These are phyloP conservation scores for Metschnikowia koreensis DNA, from an alignment of 805 yeast genomes.

Conservation along the genomic window DNA sequence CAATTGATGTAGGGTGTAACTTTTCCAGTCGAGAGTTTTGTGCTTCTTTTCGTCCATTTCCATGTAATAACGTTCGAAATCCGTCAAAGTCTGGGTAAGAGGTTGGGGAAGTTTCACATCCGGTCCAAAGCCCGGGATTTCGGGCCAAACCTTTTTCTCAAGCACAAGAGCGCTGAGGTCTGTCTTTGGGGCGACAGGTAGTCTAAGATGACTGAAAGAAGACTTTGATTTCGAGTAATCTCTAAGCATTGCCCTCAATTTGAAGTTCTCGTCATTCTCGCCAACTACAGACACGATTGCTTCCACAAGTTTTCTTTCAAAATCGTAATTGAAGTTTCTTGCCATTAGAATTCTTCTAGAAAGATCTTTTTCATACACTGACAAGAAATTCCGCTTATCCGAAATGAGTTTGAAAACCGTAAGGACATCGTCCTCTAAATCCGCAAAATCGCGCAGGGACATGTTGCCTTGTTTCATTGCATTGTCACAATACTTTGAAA, in stretches of 20 bases:
- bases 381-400: slow-evolving; percentile 34
- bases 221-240: slow-evolving; percentile 27
- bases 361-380: slow-evolving; percentile 33
- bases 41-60: slow-evolving; percentile 22
- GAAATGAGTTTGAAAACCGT: slow-evolving; percentile 32
- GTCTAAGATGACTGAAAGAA: slow-evolving; percentile 12
- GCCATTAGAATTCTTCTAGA: slow-evolving; percentile 35
- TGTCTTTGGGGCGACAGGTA: slow-evolving; percentile 3
- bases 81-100: slow-evolving; percentile 19
- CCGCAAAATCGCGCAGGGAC: slow-evolving; percentile 13
- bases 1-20: slow-evolving; percentile 41
- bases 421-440: slow-evolving; percentile 21
- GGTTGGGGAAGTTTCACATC: slow-evolving; percentile 25
- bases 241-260: slow-evolving; percentile 33
- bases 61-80: slow-evolving; percentile 23
- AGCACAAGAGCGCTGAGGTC: slow-evolving; percentile 34
- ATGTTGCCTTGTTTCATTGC: slow-evolving; percentile 23
- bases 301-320: slow-evolving; percentile 26
- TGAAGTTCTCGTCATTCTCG: slow-evolving; percentile 28
- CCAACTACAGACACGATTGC: slow-evolving; percentile 29
- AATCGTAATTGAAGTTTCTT: slow-evolving; percentile 17
- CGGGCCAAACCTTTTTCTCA: slow-evolving; percentile 42
- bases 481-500: slow-evolving; percentile 33
- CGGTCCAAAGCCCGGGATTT: slow-evolving; percentile 26
- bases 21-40: slow-evolving; percentile 40